phyloP scores from a whole-genome alignment of 148 eudicot species.

The Amaranthus palmeri region DNA sequence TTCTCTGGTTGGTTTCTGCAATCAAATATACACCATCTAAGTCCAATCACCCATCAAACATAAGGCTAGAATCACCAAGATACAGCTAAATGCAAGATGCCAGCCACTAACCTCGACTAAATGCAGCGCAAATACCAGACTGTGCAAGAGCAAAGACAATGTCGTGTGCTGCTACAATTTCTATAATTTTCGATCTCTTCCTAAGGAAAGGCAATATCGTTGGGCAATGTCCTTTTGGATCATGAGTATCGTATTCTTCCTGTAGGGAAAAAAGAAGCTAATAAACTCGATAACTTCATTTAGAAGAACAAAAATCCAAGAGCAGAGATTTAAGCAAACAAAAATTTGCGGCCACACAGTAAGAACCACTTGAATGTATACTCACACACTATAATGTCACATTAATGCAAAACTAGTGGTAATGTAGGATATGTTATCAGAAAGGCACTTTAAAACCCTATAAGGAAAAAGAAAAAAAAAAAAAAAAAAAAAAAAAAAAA shows the following conservation, averaged over 20 bases:
- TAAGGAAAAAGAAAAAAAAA: no score
- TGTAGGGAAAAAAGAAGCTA: constrained; percentile 26
- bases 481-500: no score
- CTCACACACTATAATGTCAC: no score
- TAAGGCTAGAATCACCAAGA: background rate
- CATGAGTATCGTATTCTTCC: constrained; percentile 98
- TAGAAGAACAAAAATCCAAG: no score
- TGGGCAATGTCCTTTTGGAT: constrained; percentile 82
- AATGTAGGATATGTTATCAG: no score
- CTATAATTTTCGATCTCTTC: constrained; percentile 83
- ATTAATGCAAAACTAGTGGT: no score
- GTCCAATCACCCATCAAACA: background rate
- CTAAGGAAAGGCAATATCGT: constrained; percentile 68
- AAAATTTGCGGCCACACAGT: no score
- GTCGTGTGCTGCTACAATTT: constrained; percentile 95
- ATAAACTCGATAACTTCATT: background rate
- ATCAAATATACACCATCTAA: constrained; percentile 6
- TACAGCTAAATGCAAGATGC: background rate
- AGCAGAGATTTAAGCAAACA: no score
- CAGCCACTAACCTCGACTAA: constrained; percentile 64
- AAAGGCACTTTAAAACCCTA: no score
- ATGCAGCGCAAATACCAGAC: constrained; percentile 96
- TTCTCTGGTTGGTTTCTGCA: constrained; percentile 93
- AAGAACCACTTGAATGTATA: no score
- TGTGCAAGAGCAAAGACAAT: constrained; percentile 95